These are phyloP conservation scores for Rutstroemia sp. DNA, from an alignment of 2,329 filamentous ascomycete genomes.

Conservation along the genomic window DNA sequence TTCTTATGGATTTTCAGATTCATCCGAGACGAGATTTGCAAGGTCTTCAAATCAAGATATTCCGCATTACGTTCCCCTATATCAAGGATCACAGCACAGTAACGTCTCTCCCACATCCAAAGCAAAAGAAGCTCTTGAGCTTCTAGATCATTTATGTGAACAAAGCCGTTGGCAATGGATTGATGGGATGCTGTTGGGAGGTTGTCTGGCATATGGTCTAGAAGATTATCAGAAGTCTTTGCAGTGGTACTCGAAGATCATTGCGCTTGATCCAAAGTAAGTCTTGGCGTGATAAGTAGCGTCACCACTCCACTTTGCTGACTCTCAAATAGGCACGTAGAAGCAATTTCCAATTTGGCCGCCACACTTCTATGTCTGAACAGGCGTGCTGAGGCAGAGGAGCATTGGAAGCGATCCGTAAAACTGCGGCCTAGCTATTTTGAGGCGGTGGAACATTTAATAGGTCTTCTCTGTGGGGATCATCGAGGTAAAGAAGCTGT, in stretches of 20 bases:
- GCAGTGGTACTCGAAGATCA: constrained; percentile 64
- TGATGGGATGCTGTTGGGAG: constrained; percentile 85
- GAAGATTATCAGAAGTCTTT: constrained; percentile 74
- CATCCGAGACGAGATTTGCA: constrained; percentile 11
- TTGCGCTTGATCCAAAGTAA: constrained; percentile 48
- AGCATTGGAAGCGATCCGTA: constrained; percentile 79
- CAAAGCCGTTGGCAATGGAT: constrained; percentile 83
- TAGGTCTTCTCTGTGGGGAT: constrained; percentile 75
- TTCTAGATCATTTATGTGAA: constrained; percentile 67
- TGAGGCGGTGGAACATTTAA: constrained; percentile 90
- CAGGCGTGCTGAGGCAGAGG: constrained; percentile 74
- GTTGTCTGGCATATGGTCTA: constrained; percentile 85
- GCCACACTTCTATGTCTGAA: constrained; percentile 81
- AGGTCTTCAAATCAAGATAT: constrained; percentile 17
- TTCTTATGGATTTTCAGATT: constrained; percentile 2
- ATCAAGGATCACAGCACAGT: constrained; percentile 15
- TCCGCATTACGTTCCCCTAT: constrained; percentile 24
- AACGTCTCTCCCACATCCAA: constrained; percentile 29
- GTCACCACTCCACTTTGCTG: background rate
- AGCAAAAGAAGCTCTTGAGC: constrained; percentile 59
- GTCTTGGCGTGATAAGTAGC: constrained; percentile 15
- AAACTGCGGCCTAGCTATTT: constrained; percentile 80
- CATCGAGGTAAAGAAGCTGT: constrained; percentile 80
- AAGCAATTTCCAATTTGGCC: constrained; percentile 88
- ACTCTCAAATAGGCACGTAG: constrained; percentile 52